Conservation (phyloP, 768 basidiomycete genomes). For the Psilocybe subaeruginosa region DNA sequence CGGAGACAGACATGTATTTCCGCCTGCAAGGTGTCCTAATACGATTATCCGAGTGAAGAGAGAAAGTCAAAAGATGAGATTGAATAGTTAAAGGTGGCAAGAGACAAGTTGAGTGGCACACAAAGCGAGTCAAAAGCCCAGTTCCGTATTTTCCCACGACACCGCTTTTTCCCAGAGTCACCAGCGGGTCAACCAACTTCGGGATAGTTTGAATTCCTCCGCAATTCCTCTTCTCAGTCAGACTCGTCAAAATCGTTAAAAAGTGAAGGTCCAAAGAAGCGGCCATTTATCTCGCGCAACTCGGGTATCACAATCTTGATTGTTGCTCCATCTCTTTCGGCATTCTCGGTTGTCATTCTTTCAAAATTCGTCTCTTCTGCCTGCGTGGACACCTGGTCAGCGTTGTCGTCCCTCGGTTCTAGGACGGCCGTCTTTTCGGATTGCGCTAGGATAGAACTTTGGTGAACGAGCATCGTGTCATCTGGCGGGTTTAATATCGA, state of each 20-base stretch:
- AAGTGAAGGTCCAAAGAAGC: constrained; percentile 34
- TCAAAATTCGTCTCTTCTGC: background rate
- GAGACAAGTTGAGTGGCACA: constrained; percentile 25
- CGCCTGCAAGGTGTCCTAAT: constrained; percentile 13
- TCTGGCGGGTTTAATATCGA: background rate
- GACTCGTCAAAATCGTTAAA: constrained; percentile 25
- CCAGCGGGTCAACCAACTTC: background rate
- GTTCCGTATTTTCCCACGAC: constrained; percentile 30
- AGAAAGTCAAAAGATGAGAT: constrained; percentile 3
- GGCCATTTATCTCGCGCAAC: constrained; percentile 31
- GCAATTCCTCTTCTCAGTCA: constrained; percentile 9
- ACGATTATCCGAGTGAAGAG: background rate
- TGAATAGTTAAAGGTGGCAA: constrained; percentile 16
- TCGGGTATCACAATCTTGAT: constrained; percentile 19
- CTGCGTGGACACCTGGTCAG: no score
- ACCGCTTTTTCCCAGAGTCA: constrained; percentile 26
- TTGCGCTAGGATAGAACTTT: background rate
- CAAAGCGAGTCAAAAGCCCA: constrained; percentile 37
- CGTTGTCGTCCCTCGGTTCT: no score
- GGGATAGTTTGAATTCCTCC: background rate
- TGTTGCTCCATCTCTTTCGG: background rate
- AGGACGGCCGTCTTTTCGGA: no score
- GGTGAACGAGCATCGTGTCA: background rate
- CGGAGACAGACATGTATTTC: constrained; percentile 47
- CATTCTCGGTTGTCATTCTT: background rate